These are phyloP conservation scores for Angomonas deanei DNA, from an alignment of 208 protist species.

Conservation along the genomic window DNA sequence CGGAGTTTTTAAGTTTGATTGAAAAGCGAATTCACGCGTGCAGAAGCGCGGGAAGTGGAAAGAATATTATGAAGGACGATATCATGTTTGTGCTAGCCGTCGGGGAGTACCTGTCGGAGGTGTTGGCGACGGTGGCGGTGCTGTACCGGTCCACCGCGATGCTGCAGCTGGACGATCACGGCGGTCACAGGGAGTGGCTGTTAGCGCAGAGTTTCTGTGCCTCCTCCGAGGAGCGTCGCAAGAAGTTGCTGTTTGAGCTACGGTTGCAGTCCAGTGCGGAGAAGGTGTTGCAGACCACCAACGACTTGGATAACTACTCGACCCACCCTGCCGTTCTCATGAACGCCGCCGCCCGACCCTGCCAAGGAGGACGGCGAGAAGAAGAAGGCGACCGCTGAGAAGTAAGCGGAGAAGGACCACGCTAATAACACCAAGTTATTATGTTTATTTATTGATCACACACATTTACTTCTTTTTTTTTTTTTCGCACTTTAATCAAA, in stretches of 20 bases:
- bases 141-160: slow-evolving; percentile 64
- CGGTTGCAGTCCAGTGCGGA: slow-evolving; percentile 15
- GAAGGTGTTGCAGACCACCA: slow-evolving; percentile 19
- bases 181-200: slow-evolving; percentile 64
- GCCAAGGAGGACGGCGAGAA: not conserved
- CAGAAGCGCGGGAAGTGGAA: not conserved
- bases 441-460: slow-evolving; percentile 2
- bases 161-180: slow-evolving; percentile 44
- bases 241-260: slow-evolving; percentile 32
- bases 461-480: slow-evolving; percentile 7
- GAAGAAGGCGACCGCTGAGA: not conserved
- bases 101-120: slow-evolving; percentile 56
- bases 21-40: slow-evolving; percentile 13
- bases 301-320: slow-evolving; percentile 40
- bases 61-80: not conserved
- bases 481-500: slow-evolving; percentile 7
- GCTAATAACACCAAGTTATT: no score
- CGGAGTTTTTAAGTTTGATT: slow-evolving; percentile 30
- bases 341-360: slow-evolving; percentile 33
- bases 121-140: slow-evolving; percentile 67
- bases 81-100: slow-evolving; percentile 30
- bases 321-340: slow-evolving; percentile 74
- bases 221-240: slow-evolving; percentile 35
- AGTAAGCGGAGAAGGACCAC: not conserved
- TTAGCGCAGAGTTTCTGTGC: slow-evolving; percentile 62